phyloP scores from a whole-genome alignment of 202 grass and related monocot species.

The Dendrocalamus latiflorus region DNA sequence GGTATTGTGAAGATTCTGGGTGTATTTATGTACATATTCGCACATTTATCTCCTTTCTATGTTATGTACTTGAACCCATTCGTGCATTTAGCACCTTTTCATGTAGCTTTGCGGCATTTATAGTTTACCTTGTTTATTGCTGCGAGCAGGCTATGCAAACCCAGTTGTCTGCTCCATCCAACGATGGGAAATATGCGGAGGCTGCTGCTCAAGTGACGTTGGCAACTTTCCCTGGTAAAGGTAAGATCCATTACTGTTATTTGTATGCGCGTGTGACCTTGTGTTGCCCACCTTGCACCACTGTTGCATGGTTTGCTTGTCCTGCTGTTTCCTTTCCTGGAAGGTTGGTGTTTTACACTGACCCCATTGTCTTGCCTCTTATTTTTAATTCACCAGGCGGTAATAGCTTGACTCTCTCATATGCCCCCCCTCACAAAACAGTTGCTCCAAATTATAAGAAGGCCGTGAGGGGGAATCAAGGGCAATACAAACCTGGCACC shows the following conservation, averaged over 20 bases:
- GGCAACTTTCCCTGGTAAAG: conserved; percentile 23
- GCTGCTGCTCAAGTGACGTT: conserved; percentile 1
- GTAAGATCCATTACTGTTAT: background rate
- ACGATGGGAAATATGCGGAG: too few species aligned
- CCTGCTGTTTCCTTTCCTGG: background rate
- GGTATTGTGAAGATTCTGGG: background rate
- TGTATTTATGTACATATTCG: background rate
- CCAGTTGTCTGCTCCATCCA: conserved; percentile 8
- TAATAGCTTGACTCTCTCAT: conserved; percentile 35
- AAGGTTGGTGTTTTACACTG: conserved; percentile 14
- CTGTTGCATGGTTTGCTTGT: background rate
- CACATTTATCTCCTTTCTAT: background rate
- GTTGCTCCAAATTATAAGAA: conserved; percentile 51
- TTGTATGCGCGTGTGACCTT: background rate
- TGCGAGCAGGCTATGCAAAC: conserved; percentile 21
- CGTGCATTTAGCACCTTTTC: background rate
- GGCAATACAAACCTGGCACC: conserved; percentile 57
- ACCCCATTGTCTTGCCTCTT: background rate
- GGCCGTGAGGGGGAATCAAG: conserved; percentile 44
- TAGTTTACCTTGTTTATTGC: conserved; percentile 11
- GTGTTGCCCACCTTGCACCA: background rate
- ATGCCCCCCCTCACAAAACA: conserved; percentile 37
- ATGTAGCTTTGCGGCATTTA: background rate
- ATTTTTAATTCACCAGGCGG: conserved; percentile 39
- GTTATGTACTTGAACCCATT: background rate